phyloP scores from a whole-genome alignment of 345 rosid species.

The Lepidium aucheri region DNA sequence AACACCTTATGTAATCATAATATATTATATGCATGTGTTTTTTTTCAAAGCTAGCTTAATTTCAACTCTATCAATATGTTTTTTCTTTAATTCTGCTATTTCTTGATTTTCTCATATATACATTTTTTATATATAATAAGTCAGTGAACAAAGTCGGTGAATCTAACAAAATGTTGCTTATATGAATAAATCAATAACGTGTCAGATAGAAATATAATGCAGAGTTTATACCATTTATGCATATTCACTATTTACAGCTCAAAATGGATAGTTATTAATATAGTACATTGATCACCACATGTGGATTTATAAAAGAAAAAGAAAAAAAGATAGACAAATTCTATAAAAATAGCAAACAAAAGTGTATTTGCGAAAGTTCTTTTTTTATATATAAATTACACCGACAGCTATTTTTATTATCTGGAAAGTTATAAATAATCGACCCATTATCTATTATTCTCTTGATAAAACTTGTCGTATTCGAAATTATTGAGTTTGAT shows the following conservation, averaged over 20 bases:
- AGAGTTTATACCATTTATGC: not conserved
- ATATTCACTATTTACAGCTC: constrained; percentile 5
- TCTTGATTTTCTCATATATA: not conserved
- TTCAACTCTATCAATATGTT: too few species aligned
- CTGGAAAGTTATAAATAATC: constrained; percentile 13
- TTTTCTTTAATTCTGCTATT: not conserved
- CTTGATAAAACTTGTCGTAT: not conserved
- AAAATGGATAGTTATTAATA: not conserved
- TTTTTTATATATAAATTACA: not conserved
- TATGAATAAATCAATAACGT: not conserved
- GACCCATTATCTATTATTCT: constrained; percentile 4
- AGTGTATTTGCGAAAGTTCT: not conserved
- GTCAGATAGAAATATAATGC: constrained; percentile 15
- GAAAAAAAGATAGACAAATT: not conserved
- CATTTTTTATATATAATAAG: too few species aligned
- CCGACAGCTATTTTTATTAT: constrained; percentile 16
- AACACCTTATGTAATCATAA: too few species aligned
- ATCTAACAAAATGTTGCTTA: not conserved
- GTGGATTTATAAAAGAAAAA: not conserved
- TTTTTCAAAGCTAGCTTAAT: too few species aligned
- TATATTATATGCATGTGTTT: too few species aligned
- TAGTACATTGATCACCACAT: constrained; percentile 10
- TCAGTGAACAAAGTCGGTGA: not conserved
- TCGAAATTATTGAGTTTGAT: not conserved
- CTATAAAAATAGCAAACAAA: not conserved